Conservation (phyloP, 768 basidiomycete species). For the Boletus barrowsii region DNA sequence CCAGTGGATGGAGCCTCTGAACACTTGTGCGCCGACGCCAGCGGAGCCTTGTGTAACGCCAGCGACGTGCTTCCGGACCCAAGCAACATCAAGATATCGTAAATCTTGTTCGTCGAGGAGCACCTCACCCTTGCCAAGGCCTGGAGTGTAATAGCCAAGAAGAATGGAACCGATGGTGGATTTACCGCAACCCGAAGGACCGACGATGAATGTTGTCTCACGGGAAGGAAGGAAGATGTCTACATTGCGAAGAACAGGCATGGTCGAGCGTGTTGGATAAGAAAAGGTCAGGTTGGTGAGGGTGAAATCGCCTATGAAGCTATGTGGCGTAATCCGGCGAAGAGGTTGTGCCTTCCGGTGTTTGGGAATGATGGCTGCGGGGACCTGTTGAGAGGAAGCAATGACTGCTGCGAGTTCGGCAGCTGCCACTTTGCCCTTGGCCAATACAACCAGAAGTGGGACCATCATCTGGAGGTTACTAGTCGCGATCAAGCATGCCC, state of each 20-base stretch:
- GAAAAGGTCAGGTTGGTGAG: conserved; percentile 61
- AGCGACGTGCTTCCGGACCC: conserved; percentile 67
- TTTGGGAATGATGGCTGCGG: conserved; percentile 19
- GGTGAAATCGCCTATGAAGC: conserved; percentile 69
- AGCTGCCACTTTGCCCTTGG: conserved; percentile 55
- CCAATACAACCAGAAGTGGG: conserved; percentile 70
- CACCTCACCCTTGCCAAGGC: conserved; percentile 52
- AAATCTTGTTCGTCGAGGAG: conserved; percentile 80
- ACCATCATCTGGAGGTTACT: conserved; percentile 85
- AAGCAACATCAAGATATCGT: conserved; percentile 67
- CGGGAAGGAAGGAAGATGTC: conserved; percentile 65
- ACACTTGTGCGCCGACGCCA: conserved; percentile 41
- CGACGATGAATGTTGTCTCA: conserved; percentile 80
- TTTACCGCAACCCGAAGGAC: conserved; percentile 76
- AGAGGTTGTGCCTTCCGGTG: conserved; percentile 32
- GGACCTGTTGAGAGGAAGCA: conserved; percentile 35
- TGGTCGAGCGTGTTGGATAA: conserved; percentile 68
- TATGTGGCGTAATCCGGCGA: conserved; percentile 61
- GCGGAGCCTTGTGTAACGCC: conserved; percentile 79
- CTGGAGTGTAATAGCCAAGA: conserved; percentile 70
- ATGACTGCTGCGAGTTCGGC: conserved; percentile 27
- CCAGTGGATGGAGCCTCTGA: conserved; percentile 77
- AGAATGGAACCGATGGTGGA: conserved; percentile 64
- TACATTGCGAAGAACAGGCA: conserved; percentile 56
- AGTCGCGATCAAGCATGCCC: conserved; percentile 92